Conservation (phyloP, 2,329 filamentous ascomycete species). For the Aspergillus felis region DNA sequence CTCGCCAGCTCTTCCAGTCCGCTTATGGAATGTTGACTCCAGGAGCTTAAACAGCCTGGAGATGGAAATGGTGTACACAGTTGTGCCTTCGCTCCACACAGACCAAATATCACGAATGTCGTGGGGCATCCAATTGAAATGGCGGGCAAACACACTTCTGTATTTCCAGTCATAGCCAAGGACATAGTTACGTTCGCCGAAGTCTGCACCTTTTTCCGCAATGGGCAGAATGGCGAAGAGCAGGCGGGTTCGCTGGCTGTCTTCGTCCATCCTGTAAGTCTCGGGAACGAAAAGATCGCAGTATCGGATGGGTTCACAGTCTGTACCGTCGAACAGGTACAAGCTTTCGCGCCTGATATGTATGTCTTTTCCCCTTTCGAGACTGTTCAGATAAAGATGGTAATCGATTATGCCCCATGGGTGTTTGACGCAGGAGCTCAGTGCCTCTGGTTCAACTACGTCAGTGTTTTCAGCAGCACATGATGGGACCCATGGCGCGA, state of each 20-base stretch:
- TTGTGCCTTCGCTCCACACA: slow-evolving; percentile 24
- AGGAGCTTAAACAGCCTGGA: slow-evolving; percentile 19
- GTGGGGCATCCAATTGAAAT: slow-evolving; percentile 22
- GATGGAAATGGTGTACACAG: slow-evolving; percentile 21
- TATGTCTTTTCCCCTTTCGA: slow-evolving; percentile 19
- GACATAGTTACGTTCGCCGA: slow-evolving; percentile 21
- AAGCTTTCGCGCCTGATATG: slow-evolving; percentile 17
- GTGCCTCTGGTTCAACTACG: background rate
- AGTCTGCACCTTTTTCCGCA: slow-evolving; percentile 11
- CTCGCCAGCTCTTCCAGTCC: slow-evolving; percentile 12
- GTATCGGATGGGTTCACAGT: slow-evolving; percentile 22
- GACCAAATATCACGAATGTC: slow-evolving; percentile 20
- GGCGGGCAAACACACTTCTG: slow-evolving; percentile 20
- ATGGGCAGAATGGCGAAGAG: slow-evolving; percentile 24
- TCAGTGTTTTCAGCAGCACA: background rate
- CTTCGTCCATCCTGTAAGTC: slow-evolving; percentile 5
- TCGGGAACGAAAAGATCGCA: slow-evolving; percentile 16
- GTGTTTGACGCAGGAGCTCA: slow-evolving; percentile 17
- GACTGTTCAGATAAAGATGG: slow-evolving; percentile 26
- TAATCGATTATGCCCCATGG: slow-evolving; percentile 32
- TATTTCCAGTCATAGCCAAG: slow-evolving; percentile 25
- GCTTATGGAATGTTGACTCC: slow-evolving; percentile 14
- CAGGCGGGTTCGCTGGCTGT: slow-evolving; percentile 14
- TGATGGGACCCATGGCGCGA: background rate
- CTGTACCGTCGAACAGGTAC: slow-evolving; percentile 22